Evolutionary conservation across 345 rosid species (phyloP).

Genomic region (Luvunga scandens): DNA sequence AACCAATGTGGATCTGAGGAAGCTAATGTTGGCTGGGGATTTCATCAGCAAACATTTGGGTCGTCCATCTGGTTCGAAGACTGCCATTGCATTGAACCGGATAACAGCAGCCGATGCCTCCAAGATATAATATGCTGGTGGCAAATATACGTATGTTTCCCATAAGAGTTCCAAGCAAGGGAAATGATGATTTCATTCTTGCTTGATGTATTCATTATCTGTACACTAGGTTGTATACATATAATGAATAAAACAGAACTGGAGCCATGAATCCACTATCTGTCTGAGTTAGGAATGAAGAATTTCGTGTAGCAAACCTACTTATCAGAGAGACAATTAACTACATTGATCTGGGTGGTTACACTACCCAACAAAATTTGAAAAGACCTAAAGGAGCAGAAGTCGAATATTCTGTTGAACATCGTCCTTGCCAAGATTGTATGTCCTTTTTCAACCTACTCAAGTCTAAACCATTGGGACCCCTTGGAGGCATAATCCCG

Average conservation of each 20-base stretch:
- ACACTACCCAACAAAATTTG: too few relatives aligned
- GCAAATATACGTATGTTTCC: not conserved
- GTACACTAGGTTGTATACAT: not conserved
- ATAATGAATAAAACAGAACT: not conserved
- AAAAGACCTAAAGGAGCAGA: too few relatives aligned
- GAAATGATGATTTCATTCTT: not conserved
- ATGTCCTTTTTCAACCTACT: too few relatives aligned
- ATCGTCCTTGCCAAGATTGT: too few relatives aligned
- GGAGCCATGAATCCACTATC: not conserved
- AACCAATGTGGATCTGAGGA: slow-evolving; percentile 57
- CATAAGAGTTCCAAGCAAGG: not conserved
- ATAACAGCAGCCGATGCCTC: slow-evolving; percentile 57
- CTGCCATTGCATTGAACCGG: slow-evolving; percentile 49
- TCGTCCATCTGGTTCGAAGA: slow-evolving; percentile 60
- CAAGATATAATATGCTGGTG: slow-evolving; percentile 45
- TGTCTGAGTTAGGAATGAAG: too few relatives aligned
- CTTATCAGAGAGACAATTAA: too few relatives aligned
- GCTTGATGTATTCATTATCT: not conserved
- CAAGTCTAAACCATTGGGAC: too few relatives aligned
- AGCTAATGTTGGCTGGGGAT: slow-evolving; percentile 60
- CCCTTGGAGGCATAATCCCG: too few relatives aligned
- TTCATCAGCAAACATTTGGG: slow-evolving; percentile 63
- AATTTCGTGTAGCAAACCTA: too few relatives aligned
- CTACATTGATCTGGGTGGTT: too few relatives aligned
- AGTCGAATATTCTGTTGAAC: too few relatives aligned